phyloP scores from a whole-genome alignment of 1,139 yeast genomes.

The Saccharomyces hybrid region DNA sequence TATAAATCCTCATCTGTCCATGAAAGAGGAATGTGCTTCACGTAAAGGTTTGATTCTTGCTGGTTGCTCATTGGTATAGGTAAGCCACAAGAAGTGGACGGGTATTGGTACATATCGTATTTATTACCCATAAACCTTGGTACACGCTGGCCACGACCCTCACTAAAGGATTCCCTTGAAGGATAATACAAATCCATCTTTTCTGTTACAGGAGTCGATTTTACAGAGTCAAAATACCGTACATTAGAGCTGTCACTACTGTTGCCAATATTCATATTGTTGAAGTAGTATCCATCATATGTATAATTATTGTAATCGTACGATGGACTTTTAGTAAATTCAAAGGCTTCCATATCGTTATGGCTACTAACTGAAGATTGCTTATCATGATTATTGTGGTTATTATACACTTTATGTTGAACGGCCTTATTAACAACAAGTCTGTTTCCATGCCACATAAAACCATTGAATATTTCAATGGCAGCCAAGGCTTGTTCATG shows the following conservation, averaged over 20 bases:
- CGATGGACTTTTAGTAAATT: neutral
- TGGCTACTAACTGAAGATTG: neutral
- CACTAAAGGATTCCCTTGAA: slow-evolving; percentile 1
- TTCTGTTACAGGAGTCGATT: neutral
- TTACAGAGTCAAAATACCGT: neutral
- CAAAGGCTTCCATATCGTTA: neutral
- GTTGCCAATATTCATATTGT: neutral
- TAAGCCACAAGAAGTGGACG: slow-evolving; percentile 11
- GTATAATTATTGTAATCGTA: neutral
- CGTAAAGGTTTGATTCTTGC: slow-evolving; percentile 32
- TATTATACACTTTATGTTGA: slow-evolving; percentile 16
- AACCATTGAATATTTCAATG: slow-evolving; percentile 35
- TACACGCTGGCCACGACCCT: slow-evolving; percentile 5
- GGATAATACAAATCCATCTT: neutral
- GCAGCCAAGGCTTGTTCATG: slow-evolving; percentile 38
- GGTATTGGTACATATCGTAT: slow-evolving; percentile 8
- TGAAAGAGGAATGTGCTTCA: slow-evolving; percentile 28
- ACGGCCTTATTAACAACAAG: slow-evolving; percentile 30
- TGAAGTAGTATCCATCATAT: neutral
- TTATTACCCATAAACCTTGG: slow-evolving; percentile 4
- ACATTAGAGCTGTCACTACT: neutral
- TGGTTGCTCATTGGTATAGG: slow-evolving; percentile 31
- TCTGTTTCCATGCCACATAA: slow-evolving; percentile 20
- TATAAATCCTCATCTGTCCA: slow-evolving; percentile 29
- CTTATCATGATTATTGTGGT: neutral